Evolutionary conservation across 2,329 filamentous ascomycete species (phyloP).

Genomic region (Verticillium albo-atrum): DNA sequence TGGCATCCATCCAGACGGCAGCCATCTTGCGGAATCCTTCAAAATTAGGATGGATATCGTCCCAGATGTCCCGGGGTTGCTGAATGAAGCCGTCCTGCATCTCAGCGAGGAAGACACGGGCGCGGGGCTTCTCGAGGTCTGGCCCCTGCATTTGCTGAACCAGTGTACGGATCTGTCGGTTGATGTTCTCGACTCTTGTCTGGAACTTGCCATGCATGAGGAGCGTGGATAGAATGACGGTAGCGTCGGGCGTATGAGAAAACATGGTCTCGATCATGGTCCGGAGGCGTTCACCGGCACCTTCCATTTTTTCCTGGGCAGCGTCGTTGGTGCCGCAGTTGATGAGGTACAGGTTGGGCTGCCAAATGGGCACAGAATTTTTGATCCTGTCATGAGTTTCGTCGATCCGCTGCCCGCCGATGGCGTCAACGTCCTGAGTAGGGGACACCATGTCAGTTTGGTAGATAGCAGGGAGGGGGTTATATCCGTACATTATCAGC

Average conservation of each 20-base stretch:
- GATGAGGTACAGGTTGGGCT: slow-evolving; percentile 33
- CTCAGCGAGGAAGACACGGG: not conserved
- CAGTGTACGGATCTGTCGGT: slow-evolving; percentile 23
- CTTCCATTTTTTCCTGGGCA: slow-evolving; percentile 21
- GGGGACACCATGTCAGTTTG: not conserved
- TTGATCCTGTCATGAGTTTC: slow-evolving; percentile 26
- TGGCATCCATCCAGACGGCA: slow-evolving; percentile 1
- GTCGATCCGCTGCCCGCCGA: slow-evolving; percentile 33
- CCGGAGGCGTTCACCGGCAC: slow-evolving; percentile 24
- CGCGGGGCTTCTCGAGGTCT: not conserved
- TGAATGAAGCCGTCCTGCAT: not conserved
- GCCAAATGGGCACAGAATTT: slow-evolving; percentile 18
- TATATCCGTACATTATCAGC: slow-evolving; percentile 4
- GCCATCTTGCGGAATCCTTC: not conserved
- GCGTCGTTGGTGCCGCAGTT: slow-evolving; percentile 38
- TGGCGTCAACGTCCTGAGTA: slow-evolving; percentile 35
- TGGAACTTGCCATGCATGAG: slow-evolving; percentile 23
- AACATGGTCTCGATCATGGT: slow-evolving; percentile 27
- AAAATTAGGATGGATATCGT: not conserved
- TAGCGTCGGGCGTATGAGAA: slow-evolving; percentile 21
- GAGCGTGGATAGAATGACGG: slow-evolving; percentile 32
- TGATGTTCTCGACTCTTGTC: slow-evolving; percentile 22
- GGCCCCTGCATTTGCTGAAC: not conserved
- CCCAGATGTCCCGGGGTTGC: not conserved
- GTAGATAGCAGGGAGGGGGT: no score